These are phyloP conservation scores for Bipolaris oryzae DNA, from an alignment of 2,329 filamentous ascomycete species.

Conservation along the genomic window DNA sequence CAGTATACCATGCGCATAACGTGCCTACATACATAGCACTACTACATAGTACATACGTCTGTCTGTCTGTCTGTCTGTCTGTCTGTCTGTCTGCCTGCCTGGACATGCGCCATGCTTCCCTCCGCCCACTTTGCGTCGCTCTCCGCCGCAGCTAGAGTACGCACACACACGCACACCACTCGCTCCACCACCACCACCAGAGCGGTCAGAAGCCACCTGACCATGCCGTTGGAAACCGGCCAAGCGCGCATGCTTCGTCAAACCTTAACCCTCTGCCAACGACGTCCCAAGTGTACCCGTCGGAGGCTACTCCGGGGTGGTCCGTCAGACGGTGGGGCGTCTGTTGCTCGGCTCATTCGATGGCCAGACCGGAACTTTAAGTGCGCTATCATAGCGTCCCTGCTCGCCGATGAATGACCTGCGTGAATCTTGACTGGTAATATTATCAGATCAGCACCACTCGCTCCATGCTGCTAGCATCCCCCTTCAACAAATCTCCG, in stretches of 20 bases:
- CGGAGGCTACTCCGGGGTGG: constrained; percentile 30
- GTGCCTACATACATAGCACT: no score
- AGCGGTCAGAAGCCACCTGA: constrained; percentile 15
- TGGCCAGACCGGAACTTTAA: constrained; percentile 13
- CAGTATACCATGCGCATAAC: no score
- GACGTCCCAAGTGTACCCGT: constrained; percentile 10
- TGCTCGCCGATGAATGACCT: not conserved
- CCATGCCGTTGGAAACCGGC: constrained; percentile 20
- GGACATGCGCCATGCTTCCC: not conserved
- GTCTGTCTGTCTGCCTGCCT: not conserved
- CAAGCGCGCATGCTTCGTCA: constrained; percentile 5
- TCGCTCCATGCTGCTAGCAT: not conserved
- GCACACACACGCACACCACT: not conserved
- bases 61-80: no score
- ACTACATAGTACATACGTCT: not conserved
- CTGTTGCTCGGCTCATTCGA: constrained; percentile 1
- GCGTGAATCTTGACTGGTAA: not conserved
- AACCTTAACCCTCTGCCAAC: constrained; percentile 6
- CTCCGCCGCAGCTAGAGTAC: not conserved
- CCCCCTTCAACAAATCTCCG: constrained; percentile 1
- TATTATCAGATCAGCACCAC: constrained; percentile 5
- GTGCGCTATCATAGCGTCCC: constrained; percentile 4
- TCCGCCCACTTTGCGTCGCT: not conserved
- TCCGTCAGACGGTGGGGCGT: constrained; percentile 14
- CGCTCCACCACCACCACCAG: constrained; percentile 5